Percentiles rank a stretch among this genome's conserved stretches.
phyloP scores from a whole-genome alignment of 1,284 basidiomycete genomes.

The Trichosporon faecale region DNA sequence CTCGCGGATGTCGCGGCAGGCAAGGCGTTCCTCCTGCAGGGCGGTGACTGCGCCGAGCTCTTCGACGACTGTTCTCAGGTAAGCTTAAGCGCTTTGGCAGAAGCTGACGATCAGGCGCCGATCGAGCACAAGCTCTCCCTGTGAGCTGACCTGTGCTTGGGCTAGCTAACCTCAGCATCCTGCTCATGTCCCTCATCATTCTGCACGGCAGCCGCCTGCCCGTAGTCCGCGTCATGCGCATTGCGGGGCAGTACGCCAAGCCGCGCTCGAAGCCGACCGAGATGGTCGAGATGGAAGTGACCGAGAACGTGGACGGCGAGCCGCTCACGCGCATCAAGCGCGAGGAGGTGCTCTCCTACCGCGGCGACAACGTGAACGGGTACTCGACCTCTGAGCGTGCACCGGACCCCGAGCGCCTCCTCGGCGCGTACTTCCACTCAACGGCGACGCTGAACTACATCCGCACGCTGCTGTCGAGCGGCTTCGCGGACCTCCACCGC shows the following conservation, averaged over 20 bases:
- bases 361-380: slow-evolving; percentile 96
- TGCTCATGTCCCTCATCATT: slow-evolving; percentile 92
- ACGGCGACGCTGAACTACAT: slow-evolving; percentile 90
- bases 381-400: slow-evolving; percentile 65
- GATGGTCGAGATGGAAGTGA: slow-evolving; percentile 61
- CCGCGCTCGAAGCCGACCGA: slow-evolving; percentile 86
- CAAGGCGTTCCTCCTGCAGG: slow-evolving; percentile 90
- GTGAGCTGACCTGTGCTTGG: slow-evolving; percentile 25
- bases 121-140: slow-evolving; percentile 92
- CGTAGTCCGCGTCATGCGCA: slow-evolving; percentile 86
- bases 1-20: slow-evolving; percentile 75
- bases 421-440: slow-evolving; percentile 91
- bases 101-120: slow-evolving; percentile 62
- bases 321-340: slow-evolving; percentile 32
- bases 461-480: slow-evolving; percentile 79
- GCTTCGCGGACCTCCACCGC: slow-evolving; percentile 86
- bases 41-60: slow-evolving; percentile 94
- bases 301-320: slow-evolving; percentile 43
- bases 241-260: slow-evolving; percentile 96
- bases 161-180: slow-evolving; percentile 55
- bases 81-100: slow-evolving; percentile 33
- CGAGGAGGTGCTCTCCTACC: slow-evolving; percentile 53
- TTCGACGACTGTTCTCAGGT: slow-evolving; percentile 87
- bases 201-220: slow-evolving; percentile 89
- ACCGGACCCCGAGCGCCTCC: slow-evolving; percentile 80